These are phyloP conservation scores for Populus alba DNA, from an alignment of 345 rosid species.

Conservation along the genomic window DNA sequence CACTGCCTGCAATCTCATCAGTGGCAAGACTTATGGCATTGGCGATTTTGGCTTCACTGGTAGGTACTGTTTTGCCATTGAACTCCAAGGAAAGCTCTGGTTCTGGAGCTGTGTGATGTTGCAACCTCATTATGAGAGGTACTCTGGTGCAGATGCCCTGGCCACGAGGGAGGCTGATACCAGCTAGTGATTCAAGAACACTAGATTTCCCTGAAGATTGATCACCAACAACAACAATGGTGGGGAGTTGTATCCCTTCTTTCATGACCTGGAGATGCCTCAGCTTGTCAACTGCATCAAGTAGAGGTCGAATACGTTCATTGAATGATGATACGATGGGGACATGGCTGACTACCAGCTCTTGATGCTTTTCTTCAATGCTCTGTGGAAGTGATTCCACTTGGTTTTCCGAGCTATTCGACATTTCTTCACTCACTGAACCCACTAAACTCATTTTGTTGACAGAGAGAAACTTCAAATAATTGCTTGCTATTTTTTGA, in stretches of 20 bases:
- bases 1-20: conserved; percentile 40
- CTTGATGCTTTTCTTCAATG: too few species aligned
- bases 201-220: conserved; percentile 37
- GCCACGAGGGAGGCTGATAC: conserved; percentile 40
- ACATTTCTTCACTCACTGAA: too few species aligned
- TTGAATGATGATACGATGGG: too few species aligned
- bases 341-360: too few species aligned
- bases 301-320: too few species aligned
- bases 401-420: too few species aligned
- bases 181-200: conserved; percentile 47
- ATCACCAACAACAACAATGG: conserved; percentile 35
- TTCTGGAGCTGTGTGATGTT: conserved; percentile 2
- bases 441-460: too few species aligned
- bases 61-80: conserved; percentile 14
- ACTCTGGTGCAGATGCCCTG: conserved; percentile 51
- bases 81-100: conserved; percentile 39
- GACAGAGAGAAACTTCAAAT: too few species aligned
- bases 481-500: neutral
- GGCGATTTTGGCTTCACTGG: conserved; percentile 28
- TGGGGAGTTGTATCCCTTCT: conserved; percentile 41
- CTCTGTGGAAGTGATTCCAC: too few species aligned
- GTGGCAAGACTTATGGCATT: conserved; percentile 39
- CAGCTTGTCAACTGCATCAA: conserved; percentile 42
- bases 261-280: conserved; percentile 35
- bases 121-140: conserved; percentile 53